These are phyloP conservation scores for Trametes villosa DNA, from an alignment of 768 basidiomycete genomes.

Conservation along the genomic window DNA sequence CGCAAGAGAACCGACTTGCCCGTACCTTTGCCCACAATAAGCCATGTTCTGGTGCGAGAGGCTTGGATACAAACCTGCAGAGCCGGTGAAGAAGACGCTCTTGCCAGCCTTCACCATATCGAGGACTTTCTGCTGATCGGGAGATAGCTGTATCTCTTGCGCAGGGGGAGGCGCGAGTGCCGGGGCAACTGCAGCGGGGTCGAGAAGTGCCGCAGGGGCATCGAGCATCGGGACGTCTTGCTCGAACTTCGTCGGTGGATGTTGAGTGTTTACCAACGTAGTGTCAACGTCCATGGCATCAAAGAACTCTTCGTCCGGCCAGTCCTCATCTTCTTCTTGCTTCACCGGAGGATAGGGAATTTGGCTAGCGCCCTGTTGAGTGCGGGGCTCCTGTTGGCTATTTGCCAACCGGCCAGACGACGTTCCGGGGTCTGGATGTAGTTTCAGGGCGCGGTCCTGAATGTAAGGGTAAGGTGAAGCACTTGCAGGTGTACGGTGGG, in stretches of 20 bases:
- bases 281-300: conserved; percentile 5
- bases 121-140: conserved; percentile 56
- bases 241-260: background rate
- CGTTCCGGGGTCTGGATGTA: background rate
- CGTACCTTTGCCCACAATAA: conserved; percentile 50
- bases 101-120: conserved; percentile 57
- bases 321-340: background rate
- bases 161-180: conserved; percentile 20
- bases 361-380: background rate
- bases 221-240: background rate
- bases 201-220: too few relatives aligned
- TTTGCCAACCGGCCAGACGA: background rate
- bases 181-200: background rate
- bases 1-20: conserved; percentile 84
- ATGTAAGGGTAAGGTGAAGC: too few relatives aligned
- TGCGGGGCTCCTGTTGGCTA: conserved; percentile 3
- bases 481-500: conserved; percentile 2
- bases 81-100: conserved; percentile 86
- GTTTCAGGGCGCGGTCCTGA: background rate
- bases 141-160: conserved; percentile 47
- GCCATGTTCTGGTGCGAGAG: background rate
- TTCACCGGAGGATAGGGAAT: background rate
- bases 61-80: conserved; percentile 58
- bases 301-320: background rate
- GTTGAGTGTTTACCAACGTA: background rate